Percentiles rank a stretch among this genome's conserved stretches.
Evolutionary conservation across 2,329 filamentous ascomycete genomes (phyloP).

Genomic region (Clarireedia monteithiana): DNA sequence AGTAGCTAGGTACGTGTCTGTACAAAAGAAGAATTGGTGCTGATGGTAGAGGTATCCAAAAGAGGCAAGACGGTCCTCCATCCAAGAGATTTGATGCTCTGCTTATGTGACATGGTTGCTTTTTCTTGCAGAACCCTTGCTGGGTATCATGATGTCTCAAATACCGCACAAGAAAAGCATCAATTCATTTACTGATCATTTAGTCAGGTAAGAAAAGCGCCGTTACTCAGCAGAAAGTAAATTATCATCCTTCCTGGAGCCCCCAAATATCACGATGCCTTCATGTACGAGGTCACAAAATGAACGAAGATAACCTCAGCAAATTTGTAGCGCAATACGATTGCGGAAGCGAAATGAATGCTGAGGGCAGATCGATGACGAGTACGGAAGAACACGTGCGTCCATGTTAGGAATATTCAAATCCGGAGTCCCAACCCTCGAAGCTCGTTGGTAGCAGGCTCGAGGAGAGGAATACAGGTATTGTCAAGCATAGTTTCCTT

Average conservation of each 20-base stretch:
- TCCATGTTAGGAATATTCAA: neutral
- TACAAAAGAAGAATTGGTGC: neutral
- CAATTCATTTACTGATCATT: neutral
- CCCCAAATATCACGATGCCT: neutral
- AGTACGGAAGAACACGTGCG: neutral
- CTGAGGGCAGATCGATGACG: neutral
- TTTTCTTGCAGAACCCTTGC: constrained; percentile 1
- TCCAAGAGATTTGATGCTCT: neutral
- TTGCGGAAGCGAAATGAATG: neutral
- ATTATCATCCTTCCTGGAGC: neutral
- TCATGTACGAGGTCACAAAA: neutral
- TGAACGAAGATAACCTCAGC: neutral
- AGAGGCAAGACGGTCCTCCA: neutral
- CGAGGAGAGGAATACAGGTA: neutral
- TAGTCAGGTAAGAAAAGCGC: constrained; percentile 3
- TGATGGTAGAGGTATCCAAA: neutral
- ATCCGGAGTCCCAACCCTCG: neutral
- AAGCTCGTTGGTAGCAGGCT: neutral
- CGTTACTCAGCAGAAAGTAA: neutral
- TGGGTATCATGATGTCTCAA: constrained; percentile 4
- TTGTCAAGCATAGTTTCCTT: constrained; percentile 1
- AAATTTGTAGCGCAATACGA: neutral
- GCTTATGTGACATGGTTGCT: neutral
- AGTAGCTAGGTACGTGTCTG: neutral
- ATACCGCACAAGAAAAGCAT: constrained; percentile 1